Conservation (phyloP, 192 early-diverging fungal genomes). For the Coemansia sp. region DNA sequence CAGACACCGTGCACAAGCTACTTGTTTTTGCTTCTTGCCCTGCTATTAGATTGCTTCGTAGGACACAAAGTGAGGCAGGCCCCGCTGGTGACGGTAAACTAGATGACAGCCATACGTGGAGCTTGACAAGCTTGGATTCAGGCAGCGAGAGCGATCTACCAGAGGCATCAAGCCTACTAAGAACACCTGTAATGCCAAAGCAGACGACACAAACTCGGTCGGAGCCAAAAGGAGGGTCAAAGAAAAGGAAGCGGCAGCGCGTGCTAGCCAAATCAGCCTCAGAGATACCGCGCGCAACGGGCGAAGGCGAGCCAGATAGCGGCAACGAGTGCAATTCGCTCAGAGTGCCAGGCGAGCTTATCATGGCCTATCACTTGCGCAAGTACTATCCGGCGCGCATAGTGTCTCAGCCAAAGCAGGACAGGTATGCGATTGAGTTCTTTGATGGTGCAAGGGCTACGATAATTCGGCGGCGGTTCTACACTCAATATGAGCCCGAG, state of each 20-base stretch:
- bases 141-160: slow-evolving; percentile 50
- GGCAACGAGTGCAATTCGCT: slow-evolving; percentile 5
- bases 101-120: neutral
- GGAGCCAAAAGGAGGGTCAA: neutral
- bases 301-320: slow-evolving; percentile 16
- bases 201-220: neutral
- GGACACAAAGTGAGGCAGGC: slow-evolving; percentile 24
- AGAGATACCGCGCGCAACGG: slow-evolving; percentile 8
- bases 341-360: slow-evolving; percentile 44
- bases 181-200: slow-evolving; percentile 1
- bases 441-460: slow-evolving; percentile 30
- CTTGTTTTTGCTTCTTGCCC: neutral
- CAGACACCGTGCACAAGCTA: neutral
- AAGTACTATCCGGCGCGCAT: slow-evolving; percentile 50
- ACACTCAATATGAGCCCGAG: slow-evolving; percentile 40
- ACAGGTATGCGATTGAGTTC: slow-evolving; percentile 31
- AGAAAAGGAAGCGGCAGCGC: neutral
- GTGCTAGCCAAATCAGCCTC: slow-evolving; percentile 31
- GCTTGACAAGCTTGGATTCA: slow-evolving; percentile 4
- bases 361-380: slow-evolving; percentile 30
- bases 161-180: slow-evolving; percentile 36
- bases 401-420: slow-evolving; percentile 4
- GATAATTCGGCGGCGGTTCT: slow-evolving; percentile 18
- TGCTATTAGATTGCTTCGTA: slow-evolving; percentile 10
- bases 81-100: neutral